Percentiles rank a stretch among this genome's conserved stretches.
phyloP scores from a whole-genome alignment of 768 basidiomycete species.

The Serendipita sp. region DNA sequence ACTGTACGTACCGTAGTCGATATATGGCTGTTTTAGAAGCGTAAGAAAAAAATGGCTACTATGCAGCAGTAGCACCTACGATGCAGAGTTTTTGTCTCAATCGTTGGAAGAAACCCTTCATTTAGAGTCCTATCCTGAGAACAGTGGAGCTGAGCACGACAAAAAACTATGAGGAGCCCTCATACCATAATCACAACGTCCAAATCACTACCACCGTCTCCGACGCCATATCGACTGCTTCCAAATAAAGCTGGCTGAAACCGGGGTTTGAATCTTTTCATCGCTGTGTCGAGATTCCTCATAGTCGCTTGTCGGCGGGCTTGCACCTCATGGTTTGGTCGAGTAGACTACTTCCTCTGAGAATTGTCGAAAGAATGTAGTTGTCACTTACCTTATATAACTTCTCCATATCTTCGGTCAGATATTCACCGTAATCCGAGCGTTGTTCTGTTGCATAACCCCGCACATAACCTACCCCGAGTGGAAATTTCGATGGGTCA shows the following conservation, averaged over 20 bases:
- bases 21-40: not conserved
- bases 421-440: conserved; percentile 5
- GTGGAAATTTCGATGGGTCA: not conserved
- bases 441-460: not conserved
- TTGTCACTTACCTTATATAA: conserved; percentile 6
- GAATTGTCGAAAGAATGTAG: not conserved
- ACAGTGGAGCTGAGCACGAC: not conserved
- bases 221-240: conserved; percentile 34
- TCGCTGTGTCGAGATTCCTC: conserved; percentile 14
- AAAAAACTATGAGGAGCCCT: conserved; percentile 11
- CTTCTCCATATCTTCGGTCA: not conserved
- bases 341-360: not conserved
- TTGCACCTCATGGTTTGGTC: conserved; percentile 2
- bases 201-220: conserved; percentile 28
- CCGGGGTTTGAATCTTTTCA: conserved; percentile 21
- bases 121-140: not conserved
- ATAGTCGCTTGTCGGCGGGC: conserved; percentile 10
- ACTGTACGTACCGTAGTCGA: not conserved
- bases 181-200: conserved; percentile 36
- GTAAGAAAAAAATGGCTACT: not conserved
- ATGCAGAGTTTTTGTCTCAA: not conserved
- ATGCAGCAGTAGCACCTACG: not conserved
- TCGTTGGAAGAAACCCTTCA: not conserved
- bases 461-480: not conserved
- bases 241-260: conserved; percentile 31